A percentile compares a stretch with the other conserved stretches of the same genome.
These are phyloP conservation scores for Pestalotiopsis sp. DNA, from an alignment of 2,329 filamentous ascomycete species.

Conservation along the genomic window DNA sequence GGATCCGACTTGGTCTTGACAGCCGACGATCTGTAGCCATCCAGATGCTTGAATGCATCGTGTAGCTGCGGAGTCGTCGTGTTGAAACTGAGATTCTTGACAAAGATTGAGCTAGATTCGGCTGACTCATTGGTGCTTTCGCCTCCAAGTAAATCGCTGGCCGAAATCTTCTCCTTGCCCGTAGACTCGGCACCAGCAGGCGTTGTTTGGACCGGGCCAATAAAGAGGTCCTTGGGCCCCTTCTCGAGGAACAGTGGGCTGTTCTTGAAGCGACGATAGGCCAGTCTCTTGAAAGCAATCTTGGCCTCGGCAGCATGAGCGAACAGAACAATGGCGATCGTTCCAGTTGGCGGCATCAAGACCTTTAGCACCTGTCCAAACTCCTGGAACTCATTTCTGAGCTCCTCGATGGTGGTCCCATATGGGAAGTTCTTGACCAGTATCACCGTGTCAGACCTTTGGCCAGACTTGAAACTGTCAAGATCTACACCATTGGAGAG, in stretches of 20 bases:
- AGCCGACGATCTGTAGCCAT: conserved; percentile 84
- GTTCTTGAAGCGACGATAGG: conserved; percentile 88
- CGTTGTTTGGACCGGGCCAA: conserved; percentile 29
- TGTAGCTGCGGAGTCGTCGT: conserved; percentile 77
- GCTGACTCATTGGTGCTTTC: conserved; percentile 51
- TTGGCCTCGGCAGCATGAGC: conserved; percentile 76
- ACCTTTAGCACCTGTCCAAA: conserved; percentile 80
- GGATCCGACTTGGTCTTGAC: conserved; percentile 93
- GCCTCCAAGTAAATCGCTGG: conserved; percentile 66
- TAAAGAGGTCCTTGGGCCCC: conserved; percentile 81
- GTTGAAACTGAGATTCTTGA: conserved; percentile 90
- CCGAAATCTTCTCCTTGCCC: conserved; percentile 62
- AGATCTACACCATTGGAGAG: conserved; percentile 84
- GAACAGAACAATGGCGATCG: conserved; percentile 92
- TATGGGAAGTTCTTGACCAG: conserved; percentile 94
- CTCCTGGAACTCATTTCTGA: conserved; percentile 80
- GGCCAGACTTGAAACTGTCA: conserved; percentile 82
- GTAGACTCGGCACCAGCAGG: conserved; percentile 30
- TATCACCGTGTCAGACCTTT: conserved; percentile 83
- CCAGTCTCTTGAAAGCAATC: conserved; percentile 78
- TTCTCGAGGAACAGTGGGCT: conserved; percentile 93
- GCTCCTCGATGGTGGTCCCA: conserved; percentile 75
- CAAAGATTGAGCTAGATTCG: conserved; percentile 81
- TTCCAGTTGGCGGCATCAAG: conserved; percentile 88
- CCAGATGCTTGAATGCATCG: conserved; percentile 76